Evolutionary conservation across 805 yeast genomes (phyloP), one percentile per base, ranked within the genome.

Genomic region (Lachancea lanzarotensis): DNA sequence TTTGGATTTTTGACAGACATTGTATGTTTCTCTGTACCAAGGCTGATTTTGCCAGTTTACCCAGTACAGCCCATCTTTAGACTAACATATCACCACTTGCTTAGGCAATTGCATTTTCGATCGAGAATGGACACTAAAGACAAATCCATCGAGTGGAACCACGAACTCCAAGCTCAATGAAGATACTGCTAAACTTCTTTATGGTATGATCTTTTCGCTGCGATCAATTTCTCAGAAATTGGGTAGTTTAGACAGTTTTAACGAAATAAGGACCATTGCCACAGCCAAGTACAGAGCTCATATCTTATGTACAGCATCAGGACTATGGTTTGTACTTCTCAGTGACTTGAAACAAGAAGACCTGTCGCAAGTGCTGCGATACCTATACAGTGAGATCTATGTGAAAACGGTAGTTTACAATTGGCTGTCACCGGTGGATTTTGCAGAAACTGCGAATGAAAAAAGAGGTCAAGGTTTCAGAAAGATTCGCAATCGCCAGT

Each of bases 1-100:
- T 90, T 59, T 86, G 89, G 85, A 78, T 91, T 45, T 91, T 84
- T 60, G 97, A 91, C 62, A 76, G 93, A 60, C 97, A 91, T 66
- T 86, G 97, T 66, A 69, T 41, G 76, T 25, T 2, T 11, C 15
- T 16, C 12, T 34, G 22, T 2, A 29, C 26, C 11, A 13, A 5
- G 31, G 25, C 4, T 22, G 4, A 8, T 8, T 22, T 22, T 22
- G 25, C 25, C 25, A 6, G 4, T 8, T 22, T 22, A 6, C 25
- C 4, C 25, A 22, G 8, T 22, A 6, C 8, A 8, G 8, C 25
- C 8, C 4, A 22, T 8, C 25, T 22, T 22, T 8, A 8, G 8
- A 22, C 25, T 22, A 22, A 4, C 25, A 22, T 22, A n/a, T n/a
- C n/a, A n/a, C n/a, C n/a, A n/a, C n/a, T n/a, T 19, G 17, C n/a